These are phyloP conservation scores for Stagonosporopsis chrysanthemi DNA, from an alignment of 2,329 filamentous ascomycete species.

Conservation along the genomic window DNA sequence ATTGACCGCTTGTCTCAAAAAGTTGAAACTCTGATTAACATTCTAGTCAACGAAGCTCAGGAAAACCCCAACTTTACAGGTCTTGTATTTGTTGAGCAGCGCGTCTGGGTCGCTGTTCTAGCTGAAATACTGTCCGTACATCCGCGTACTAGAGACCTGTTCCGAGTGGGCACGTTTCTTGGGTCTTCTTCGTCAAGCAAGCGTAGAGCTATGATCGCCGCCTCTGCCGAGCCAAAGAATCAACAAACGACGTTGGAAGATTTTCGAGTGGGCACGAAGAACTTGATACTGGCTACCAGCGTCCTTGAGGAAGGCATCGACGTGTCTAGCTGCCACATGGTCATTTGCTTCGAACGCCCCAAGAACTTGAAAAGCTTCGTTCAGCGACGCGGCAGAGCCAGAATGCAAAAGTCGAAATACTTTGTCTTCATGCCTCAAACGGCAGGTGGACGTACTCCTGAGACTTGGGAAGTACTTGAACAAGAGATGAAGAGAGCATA, in stretches of 20 bases:
- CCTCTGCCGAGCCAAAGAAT: conserved; percentile 56
- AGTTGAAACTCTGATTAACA: conserved; percentile 45
- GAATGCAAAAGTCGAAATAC: conserved; percentile 64
- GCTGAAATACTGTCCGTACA: conserved; percentile 48
- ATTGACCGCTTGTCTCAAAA: conserved; percentile 44
- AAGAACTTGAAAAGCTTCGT: conserved; percentile 70
- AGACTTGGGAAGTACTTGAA: conserved; percentile 73
- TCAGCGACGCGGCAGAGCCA: conserved; percentile 69
- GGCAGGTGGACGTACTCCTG: conserved; percentile 40
- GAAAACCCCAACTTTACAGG: conserved; percentile 45
- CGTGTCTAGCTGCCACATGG: conserved; percentile 68
- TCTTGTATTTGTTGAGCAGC: conserved; percentile 57
- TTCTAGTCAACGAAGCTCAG: conserved; percentile 46
- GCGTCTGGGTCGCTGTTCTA: conserved; percentile 54
- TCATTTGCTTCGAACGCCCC: conserved; percentile 70
- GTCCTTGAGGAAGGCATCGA: conserved; percentile 70
- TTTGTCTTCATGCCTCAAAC: conserved; percentile 58
- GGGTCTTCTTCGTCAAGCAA: conserved; percentile 56
- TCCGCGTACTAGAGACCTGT: conserved; percentile 40
- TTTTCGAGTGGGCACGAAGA: conserved; percentile 61
- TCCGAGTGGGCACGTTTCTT: conserved; percentile 60
- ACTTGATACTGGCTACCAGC: conserved; percentile 65
- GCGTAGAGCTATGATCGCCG: conserved; percentile 57
- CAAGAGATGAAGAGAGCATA: conserved; percentile 75
- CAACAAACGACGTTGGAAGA: conserved; percentile 62